phyloP scores from a whole-genome alignment of 2,329 filamentous ascomycete species.

The Epichloe uncinata region DNA sequence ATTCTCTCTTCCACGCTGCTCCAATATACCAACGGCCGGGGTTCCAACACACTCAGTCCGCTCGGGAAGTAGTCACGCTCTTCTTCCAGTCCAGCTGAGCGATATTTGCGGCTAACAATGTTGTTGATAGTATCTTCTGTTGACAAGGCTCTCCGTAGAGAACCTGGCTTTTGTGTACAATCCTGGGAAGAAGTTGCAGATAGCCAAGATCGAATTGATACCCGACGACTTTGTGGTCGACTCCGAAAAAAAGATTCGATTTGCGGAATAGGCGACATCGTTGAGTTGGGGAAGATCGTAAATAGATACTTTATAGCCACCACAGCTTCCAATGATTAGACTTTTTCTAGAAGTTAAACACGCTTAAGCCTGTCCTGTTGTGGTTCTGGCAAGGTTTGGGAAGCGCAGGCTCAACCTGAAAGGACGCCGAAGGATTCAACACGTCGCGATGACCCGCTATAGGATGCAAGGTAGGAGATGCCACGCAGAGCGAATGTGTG shows the following conservation, averaged over 20 bases:
- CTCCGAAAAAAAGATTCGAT: neutral
- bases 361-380: neutral
- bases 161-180: neutral
- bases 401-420: too few relatives aligned
- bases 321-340: too few relatives aligned
- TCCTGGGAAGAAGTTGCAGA: conserved; percentile 1
- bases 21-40: conserved; percentile 50
- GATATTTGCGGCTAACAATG: conserved; percentile 44
- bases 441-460: too few relatives aligned
- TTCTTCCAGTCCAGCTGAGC: conserved; percentile 42
- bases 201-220: neutral
- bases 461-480: too few relatives aligned
- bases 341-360: neutral
- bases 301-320: too few relatives aligned
- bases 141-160: conserved; percentile 28
- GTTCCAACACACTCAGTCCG: conserved; percentile 45
- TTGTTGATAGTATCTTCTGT: conserved; percentile 41
- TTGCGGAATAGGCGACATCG: neutral
- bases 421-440: too few relatives aligned
- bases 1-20: conserved; percentile 50
- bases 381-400: neutral
- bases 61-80: conserved; percentile 39
- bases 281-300: neutral
- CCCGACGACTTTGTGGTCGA: neutral
- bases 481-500: neutral